phyloP scores from a whole-genome alignment of 2,329 filamentous ascomycete species.

The Aspergillus viridinutans region DNA sequence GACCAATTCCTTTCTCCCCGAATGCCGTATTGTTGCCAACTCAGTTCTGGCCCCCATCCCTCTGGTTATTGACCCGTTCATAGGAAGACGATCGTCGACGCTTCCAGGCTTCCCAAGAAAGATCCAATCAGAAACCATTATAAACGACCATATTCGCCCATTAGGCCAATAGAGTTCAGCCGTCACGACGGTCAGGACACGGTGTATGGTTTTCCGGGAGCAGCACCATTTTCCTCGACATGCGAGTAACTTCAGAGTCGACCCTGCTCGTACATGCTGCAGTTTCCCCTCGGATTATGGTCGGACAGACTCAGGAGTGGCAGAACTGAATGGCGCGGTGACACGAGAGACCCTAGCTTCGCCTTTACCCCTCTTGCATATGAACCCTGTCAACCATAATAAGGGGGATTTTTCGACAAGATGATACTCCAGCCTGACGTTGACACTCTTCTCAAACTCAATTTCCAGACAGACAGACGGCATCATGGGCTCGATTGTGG shows the following conservation, averaged over 20 bases:
- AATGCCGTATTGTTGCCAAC: not conserved
- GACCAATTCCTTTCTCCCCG: too few relatives aligned
- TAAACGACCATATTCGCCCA: not conserved
- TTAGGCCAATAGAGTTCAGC: not conserved
- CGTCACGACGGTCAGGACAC: not conserved
- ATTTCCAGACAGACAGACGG: not conserved
- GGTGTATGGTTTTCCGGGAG: not conserved
- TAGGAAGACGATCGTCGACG: not conserved
- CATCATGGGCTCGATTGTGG: slow-evolving; percentile 12
- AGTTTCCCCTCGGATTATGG: not conserved
- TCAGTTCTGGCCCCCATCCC: not conserved
- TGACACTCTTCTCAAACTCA: not conserved
- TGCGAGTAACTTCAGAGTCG: not conserved
- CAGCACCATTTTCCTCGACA: not conserved
- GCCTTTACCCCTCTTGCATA: not conserved
- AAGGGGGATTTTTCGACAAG: not conserved
- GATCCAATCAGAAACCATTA: not conserved
- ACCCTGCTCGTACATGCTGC: not conserved
- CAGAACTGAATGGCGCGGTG: not conserved
- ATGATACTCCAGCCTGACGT: not conserved
- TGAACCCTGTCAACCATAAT: not conserved
- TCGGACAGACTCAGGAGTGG: not conserved
- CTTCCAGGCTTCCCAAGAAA: not conserved
- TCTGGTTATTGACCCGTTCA: not conserved
- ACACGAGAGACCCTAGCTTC: not conserved